Base-by-base conservation (phyloP, 1,139 yeast species). In the Pneumocystis oryctolagi region DNA sequence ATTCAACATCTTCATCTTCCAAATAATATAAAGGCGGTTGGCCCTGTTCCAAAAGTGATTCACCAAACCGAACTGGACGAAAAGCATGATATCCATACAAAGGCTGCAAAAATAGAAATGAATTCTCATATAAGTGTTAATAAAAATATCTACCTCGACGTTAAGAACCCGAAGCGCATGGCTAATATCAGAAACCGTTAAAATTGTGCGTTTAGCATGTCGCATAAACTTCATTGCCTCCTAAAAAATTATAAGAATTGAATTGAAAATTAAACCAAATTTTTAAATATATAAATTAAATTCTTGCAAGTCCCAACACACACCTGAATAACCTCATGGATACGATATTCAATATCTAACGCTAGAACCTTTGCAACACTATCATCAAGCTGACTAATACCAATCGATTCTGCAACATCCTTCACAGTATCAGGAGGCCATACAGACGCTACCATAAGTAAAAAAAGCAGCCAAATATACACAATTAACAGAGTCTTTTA, bases 291-390 rank as follows among this genome's bases (percentile, higher is more conserved):
- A 56, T 35, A 2, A 12, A 2, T 14, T 16, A 37, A 25, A 25
- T 20, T 9, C 30, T 40, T 12, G 16, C 12, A 9, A 8, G 20
- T 9, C 8, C 5, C 31, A 47, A 47, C 8, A 14, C 5, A 30
- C 39, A 58, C 30, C 61, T 65, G 66, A n/a, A 65, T 61, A 56
- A 94, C 87, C 75, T 94, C 98, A 73, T 92, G 94, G 67, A 94
- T 89, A 68, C 98, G 81, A 73, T 94, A 94, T 75, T 94, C 99
- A 37, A 92, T 95, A 73, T 94, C 99, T 98, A 94, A 92, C 5
- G 99, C 98, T 66, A 94, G 77, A 67, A 94, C 89, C 71, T 89
- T 88, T 62, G 96, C 87, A 1, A 94, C 95, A 66, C 94, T 98
- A 66, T 92, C 97, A 30, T 89, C 88, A 60, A 92, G 76, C 66